Evolutionary conservation across 495 filamentous ascomycete species (phyloP), one percentile per base, ranked within the genome.

Genomic region (Penicillium desertorum): DNA sequence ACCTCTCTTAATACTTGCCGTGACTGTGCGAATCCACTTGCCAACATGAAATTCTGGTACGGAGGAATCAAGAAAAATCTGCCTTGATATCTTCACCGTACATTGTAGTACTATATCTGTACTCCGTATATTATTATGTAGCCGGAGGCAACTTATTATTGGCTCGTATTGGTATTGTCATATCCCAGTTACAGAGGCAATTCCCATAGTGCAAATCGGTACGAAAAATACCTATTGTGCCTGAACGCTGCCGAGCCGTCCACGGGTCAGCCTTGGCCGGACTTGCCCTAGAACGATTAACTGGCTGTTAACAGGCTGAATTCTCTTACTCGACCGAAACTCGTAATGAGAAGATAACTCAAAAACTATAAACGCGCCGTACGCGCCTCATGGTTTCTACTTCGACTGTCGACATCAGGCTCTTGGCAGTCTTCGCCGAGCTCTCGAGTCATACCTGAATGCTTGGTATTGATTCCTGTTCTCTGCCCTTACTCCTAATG

Each of bases 301-400:
- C n/a, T n/a, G n/a, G n/a, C n/a, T n/a, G 11, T 16, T 37, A 22
- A 23, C 32, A 51, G n/a, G 16, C n/a, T 39, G 16, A 39, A 39
- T 27, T 42, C 34, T 39, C 48, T 51, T 51, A 51, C 48, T 51
- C 23, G 19, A 51, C 48, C 12, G 34, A 23, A 51, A 39, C 22
- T 51, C 34, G 48, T 51, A 51, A 51, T 27, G 4, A 36, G 8
- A 27, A 0, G 44, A 47, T 50, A 55, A 45, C 45, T 25, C 23
- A 25, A 5, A 39, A 54, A 62, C 45, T 51, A 52, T 64, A 66
- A 59, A 66, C 64, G 62, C 64, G 62, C 64, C 60, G 54, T 60
- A 56, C 65, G 63, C 65, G 65, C 62, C 59, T 57, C 41, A 5
- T 5, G 34, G 16, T 47, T 44, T 34, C 32, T 56, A 16, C 45